These are phyloP conservation scores for Trichoderma atroviride DNA, from an alignment of 2,329 filamentous ascomycete genomes.

Conservation along the genomic window DNA sequence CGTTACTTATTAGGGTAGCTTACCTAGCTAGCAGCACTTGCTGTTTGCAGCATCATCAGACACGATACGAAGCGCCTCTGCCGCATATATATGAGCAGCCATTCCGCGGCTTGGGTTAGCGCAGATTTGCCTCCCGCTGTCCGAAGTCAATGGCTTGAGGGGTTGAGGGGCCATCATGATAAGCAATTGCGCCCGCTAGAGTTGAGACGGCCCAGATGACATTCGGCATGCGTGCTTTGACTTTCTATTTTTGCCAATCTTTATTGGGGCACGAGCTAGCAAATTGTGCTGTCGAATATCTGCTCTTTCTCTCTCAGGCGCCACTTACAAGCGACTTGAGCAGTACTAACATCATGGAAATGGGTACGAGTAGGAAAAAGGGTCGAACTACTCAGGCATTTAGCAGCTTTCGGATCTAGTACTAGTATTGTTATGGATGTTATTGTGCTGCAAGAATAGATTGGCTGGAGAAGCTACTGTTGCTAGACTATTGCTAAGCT, in stretches of 20 bases:
- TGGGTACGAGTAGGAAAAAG: too few relatives aligned
- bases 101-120: constrained; percentile 1
- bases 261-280: not conserved
- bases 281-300: not conserved
- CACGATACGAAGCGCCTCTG: constrained; percentile 1
- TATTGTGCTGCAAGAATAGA: not conserved
- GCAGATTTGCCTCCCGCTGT: not conserved
- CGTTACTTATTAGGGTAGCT: not conserved
- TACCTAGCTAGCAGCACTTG: not conserved
- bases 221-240: not conserved
- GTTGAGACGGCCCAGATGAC: not conserved
- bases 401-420: not conserved
- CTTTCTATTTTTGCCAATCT: not conserved
- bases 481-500: not conserved
- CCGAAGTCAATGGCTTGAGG: constrained; percentile 1
- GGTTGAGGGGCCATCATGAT: not conserved
- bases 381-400: not conserved
- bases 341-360: not conserved
- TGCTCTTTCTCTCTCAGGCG: not conserved
- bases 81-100: constrained; percentile 1
- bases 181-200: constrained; percentile 9
- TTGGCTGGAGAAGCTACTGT: not conserved
- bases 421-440: not conserved
- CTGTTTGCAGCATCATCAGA: not conserved
- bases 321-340: not conserved